These are phyloP conservation scores for Leptoxyphium fumago DNA, from an alignment of 2,329 filamentous ascomycete genomes.

Conservation along the genomic window DNA sequence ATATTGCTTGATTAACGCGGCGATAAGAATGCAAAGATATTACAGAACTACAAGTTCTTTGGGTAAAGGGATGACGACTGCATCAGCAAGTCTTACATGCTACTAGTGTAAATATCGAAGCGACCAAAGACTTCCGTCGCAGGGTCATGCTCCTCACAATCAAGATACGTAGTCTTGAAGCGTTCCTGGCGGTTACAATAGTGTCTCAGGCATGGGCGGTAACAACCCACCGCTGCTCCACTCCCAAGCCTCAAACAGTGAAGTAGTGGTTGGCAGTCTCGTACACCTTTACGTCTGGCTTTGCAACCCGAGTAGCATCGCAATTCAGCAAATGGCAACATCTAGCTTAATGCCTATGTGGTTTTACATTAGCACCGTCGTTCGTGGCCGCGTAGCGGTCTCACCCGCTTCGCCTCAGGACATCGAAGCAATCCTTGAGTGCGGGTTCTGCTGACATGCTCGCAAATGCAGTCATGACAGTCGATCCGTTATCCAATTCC, in stretches of 20 bases:
- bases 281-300: conserved; percentile 16
- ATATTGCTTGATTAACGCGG: no score
- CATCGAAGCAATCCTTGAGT: conserved; percentile 16
- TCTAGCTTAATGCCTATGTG: conserved; percentile 15
- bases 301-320: conserved; percentile 16
- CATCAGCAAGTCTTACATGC: conserved; percentile 15
- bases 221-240: conserved; percentile 16
- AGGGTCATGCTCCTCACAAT: conserved; percentile 17
- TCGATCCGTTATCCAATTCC: conserved; percentile 14
- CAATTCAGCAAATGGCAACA: conserved; percentile 15
- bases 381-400: conserved; percentile 18
- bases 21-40: no score
- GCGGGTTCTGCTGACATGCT: conserved; percentile 8
- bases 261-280: conserved; percentile 11
- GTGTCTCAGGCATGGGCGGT: conserved; percentile 17
- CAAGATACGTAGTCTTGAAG: conserved; percentile 17
- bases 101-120: conserved; percentile 16
- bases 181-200: conserved; percentile 16
- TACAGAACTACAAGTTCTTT: no score
- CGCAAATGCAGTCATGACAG: conserved; percentile 13
- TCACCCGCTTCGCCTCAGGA: conserved; percentile 13
- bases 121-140: conserved; percentile 16
- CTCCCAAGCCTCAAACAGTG: conserved; percentile 8
- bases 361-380: conserved; percentile 14
- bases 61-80: conserved; percentile 7